Evolutionary conservation across 805 yeast species (phyloP).

Genomic region (Kodamaea fukazawae): DNA sequence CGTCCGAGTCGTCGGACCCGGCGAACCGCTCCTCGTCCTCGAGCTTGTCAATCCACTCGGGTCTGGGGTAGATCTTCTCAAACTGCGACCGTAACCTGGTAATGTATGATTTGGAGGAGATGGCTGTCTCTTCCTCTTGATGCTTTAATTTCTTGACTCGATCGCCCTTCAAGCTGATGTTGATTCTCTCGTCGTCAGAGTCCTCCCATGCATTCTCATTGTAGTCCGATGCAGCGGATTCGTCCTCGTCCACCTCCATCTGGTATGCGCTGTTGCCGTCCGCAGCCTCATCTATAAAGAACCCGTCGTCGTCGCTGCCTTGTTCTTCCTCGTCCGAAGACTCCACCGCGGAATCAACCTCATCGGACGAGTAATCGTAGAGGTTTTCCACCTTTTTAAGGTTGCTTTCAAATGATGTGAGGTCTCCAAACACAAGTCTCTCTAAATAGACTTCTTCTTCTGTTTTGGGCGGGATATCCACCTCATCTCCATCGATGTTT

Average conservation of each 20-base stretch:
- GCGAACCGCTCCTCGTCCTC: constrained; percentile 35
- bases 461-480: constrained; percentile 65
- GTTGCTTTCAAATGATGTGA: constrained; percentile 65
- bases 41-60: constrained; percentile 65
- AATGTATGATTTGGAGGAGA: constrained; percentile 61
- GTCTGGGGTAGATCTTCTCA: constrained; percentile 74
- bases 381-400: constrained; percentile 60
- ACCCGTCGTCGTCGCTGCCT: constrained; percentile 40
- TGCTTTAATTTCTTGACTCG: constrained; percentile 70
- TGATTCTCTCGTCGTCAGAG: constrained; percentile 80
- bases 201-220: constrained; percentile 69
- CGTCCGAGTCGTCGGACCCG: constrained; percentile 23
- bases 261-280: constrained; percentile 25
- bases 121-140: constrained; percentile 48
- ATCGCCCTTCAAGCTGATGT: constrained; percentile 58
- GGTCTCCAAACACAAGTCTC: constrained; percentile 86
- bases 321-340: constrained; percentile 27
- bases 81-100: constrained; percentile 69
- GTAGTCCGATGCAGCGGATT: constrained; percentile 33
- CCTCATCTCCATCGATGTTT: constrained; percentile 17
- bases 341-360: constrained; percentile 13
- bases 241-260: constrained; percentile 16
- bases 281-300: constrained; percentile 45
- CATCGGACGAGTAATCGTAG: constrained; percentile 45
- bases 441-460: constrained; percentile 80